phyloP scores from a whole-genome alignment of 768 basidiomycete species.

The Russula brevipes region DNA sequence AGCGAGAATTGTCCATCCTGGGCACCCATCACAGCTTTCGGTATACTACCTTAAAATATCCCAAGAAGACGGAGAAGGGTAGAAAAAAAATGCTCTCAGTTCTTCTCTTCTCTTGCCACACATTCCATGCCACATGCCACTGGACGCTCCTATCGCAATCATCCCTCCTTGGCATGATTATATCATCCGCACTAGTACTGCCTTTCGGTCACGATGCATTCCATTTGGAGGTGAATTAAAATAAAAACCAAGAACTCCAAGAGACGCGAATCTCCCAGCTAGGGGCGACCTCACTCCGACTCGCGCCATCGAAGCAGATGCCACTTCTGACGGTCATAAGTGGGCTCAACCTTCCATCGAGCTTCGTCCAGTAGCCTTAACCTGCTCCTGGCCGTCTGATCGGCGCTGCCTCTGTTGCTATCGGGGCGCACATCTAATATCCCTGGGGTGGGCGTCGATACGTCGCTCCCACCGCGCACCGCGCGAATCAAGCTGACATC shows the following conservation, averaged over 20 bases:
- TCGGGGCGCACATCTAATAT: constrained; percentile 30
- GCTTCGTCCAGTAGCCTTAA: too few relatives aligned
- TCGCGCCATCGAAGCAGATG: background rate
- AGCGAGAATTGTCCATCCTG: too few relatives aligned
- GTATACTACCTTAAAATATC: too few relatives aligned
- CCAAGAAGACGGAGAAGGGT: too few relatives aligned
- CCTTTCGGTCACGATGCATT: constrained; percentile 23
- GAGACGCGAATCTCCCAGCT: constrained; percentile 34
- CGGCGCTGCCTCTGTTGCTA: constrained; percentile 22
- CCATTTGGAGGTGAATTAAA: constrained; percentile 41
- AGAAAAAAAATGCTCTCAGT: too few relatives aligned
- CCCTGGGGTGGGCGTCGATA: constrained; percentile 43
- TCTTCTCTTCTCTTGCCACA: too few relatives aligned
- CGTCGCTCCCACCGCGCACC: constrained; percentile 33
- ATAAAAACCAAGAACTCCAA: constrained; percentile 33
- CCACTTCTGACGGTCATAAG: background rate
- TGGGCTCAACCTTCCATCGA: background rate
- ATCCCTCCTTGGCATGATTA: too few relatives aligned
- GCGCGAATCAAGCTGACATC: constrained; percentile 6
- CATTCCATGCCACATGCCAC: too few relatives aligned
- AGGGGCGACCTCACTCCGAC: constrained; percentile 5
- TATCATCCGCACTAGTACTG: too few relatives aligned
- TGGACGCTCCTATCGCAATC: too few relatives aligned
- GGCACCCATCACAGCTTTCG: too few relatives aligned
- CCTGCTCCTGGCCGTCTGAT: background rate